Conservation (phyloP, 2,329 filamentous ascomycete genomes). For the Aspergillus tanneri region DNA sequence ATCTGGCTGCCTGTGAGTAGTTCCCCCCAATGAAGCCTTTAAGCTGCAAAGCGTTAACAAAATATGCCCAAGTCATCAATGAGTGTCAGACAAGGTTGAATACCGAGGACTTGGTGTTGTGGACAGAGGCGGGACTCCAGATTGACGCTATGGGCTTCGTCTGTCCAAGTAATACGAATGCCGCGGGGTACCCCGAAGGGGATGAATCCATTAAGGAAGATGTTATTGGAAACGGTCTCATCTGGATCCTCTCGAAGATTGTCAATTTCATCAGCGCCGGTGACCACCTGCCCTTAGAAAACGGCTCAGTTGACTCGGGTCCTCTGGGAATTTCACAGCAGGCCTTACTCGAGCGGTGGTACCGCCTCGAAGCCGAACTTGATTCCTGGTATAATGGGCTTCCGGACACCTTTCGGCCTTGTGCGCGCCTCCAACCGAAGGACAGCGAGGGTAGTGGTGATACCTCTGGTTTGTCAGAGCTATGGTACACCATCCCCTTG, state of each 20-base stretch:
- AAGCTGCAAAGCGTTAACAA: conserved; percentile 6
- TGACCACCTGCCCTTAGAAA: conserved; percentile 46
- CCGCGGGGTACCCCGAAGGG: conserved; percentile 34
- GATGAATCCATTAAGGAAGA: conserved; percentile 59
- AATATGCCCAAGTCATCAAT: conserved; percentile 49
- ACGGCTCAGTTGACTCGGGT: conserved; percentile 26
- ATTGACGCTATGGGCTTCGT: conserved; percentile 55
- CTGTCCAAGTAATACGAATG: conserved; percentile 42
- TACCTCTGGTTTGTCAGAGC: conserved; percentile 50
- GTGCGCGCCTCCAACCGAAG: conserved; percentile 45
- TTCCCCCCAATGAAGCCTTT: background rate
- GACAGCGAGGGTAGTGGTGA: conserved; percentile 31
- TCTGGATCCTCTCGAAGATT: conserved; percentile 66
- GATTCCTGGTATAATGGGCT: conserved; percentile 60
- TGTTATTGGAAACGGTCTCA: conserved; percentile 61
- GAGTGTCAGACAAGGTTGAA: conserved; percentile 61
- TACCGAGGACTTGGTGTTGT: conserved; percentile 61
- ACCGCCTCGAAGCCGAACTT: conserved; percentile 56
- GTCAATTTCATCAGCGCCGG: conserved; percentile 64
- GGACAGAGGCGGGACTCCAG: conserved; percentile 63
- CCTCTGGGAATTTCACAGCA: conserved; percentile 39
- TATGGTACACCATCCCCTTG: conserved; percentile 66
- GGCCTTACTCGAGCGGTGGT: conserved; percentile 50
- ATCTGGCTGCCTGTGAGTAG: conserved; percentile 59
- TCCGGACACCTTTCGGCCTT: conserved; percentile 60